phyloP scores from a whole-genome alignment of 805 yeast species.

The Starmerella apicola region DNA sequence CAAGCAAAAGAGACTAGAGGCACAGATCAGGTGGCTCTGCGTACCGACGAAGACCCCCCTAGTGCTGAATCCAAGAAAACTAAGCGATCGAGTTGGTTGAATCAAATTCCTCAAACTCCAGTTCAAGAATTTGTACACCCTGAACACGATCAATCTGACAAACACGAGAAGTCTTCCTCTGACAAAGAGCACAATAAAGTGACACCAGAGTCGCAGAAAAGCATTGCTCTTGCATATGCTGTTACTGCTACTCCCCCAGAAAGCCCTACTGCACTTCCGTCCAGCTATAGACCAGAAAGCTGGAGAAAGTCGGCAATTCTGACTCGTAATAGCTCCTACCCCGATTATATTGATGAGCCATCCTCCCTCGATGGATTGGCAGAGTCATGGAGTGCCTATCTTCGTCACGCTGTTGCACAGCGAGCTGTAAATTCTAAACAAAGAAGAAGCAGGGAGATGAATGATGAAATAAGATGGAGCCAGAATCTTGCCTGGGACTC shows the following conservation, averaged over 20 bases:
- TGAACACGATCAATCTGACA: too few species aligned
- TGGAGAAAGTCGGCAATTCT: conserved; percentile 17
- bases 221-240: background rate
- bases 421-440: conserved; percentile 20
- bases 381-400: conserved; percentile 25
- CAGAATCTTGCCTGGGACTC: conserved; percentile 9
- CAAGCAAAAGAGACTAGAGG: too few species aligned
- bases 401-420: conserved; percentile 25
- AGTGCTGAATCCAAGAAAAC: background rate
- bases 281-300: conserved; percentile 16
- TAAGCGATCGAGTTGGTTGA: background rate
- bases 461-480: conserved; percentile 13
- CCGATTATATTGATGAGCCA: background rate
- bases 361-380: conserved; percentile 17
- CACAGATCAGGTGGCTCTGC: too few species aligned
- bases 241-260: conserved; percentile 2
- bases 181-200: too few species aligned
- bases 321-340: background rate
- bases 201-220: background rate
- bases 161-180: too few species aligned
- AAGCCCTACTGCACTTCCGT: conserved; percentile 16
- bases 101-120: conserved; percentile 7
- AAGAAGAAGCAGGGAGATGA: conserved; percentile 8
- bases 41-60: too few species aligned
- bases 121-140: background rate